Base-by-base conservation (phyloP, 2,329 filamentous ascomycete species). In the Xylaria sp. region DNA sequence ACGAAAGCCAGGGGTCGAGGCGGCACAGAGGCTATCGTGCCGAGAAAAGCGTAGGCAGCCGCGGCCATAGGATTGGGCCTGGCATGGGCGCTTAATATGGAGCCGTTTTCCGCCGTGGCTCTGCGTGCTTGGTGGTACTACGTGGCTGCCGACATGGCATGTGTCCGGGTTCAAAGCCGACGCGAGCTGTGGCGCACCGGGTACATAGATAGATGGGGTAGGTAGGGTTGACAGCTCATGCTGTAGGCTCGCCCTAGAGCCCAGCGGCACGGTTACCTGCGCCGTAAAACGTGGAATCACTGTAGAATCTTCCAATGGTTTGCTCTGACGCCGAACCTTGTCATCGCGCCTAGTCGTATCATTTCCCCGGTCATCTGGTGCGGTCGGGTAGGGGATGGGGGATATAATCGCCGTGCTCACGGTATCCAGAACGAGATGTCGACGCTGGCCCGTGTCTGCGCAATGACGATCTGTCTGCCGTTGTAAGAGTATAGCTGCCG, bases 341-440 rank as follows among this genome's bases (percentile, higher is more conserved):
- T 38, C 41, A 33, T 19, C 10, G 11, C n/a, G 49, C 15, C 19
- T 25, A 23, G 31, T 43, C 19, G 17, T 11, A 47, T 41, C 27
- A 31, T 49, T 27, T 15, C 25, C 41, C 38, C 11, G 38, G 52
- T 46, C 54, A 49, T 35, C 49, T 58, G 9, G 40, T 23, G 43
- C 43, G 58, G 31, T 64, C 58, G 27, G 62, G 62, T 33, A 62
- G 62, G 15, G 62, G 62, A 35, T 64, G 58, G 31, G 43, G 11
- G 27, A 64, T 17, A 17, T 64, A 64, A 47, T 64, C 51, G 13
- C 62, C 62, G 0, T 44, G 46, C 41, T 64, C 62, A 13, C 55
- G 58, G 10, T 57, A 23, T 7, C 38, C 11, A 29, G 53, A 19
- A 23, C 54, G 62, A 23, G 58, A 54, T 10, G 46, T 46, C 4